These are phyloP conservation scores for Limonium bicolor DNA, from an alignment of 148 eudicot genomes.

Conservation along the genomic window DNA sequence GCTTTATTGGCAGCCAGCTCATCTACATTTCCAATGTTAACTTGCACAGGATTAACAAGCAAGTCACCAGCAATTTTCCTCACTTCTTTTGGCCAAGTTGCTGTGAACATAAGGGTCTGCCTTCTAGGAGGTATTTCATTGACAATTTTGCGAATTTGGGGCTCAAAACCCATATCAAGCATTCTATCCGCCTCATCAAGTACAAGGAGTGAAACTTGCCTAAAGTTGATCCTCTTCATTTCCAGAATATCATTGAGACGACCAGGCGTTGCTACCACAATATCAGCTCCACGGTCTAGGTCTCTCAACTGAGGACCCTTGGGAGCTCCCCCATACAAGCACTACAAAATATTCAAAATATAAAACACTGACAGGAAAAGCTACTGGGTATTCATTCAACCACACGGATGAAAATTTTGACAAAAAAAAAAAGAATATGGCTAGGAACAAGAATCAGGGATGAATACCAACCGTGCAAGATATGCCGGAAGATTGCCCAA, in stretches of 20 bases:
- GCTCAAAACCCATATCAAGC: slow-evolving; percentile 99
- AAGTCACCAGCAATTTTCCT: slow-evolving; percentile 83
- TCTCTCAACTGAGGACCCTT: slow-evolving; percentile 84
- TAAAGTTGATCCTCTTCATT: slow-evolving; percentile 62
- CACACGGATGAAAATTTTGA: neutral
- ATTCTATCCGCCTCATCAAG: slow-evolving; percentile 98
- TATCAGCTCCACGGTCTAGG: slow-evolving; percentile 78
- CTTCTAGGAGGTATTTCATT: slow-evolving; percentile 91
- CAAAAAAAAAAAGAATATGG: neutral
- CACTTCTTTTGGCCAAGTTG: slow-evolving; percentile 99
- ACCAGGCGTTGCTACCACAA: slow-evolving; percentile 98
- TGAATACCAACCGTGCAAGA: slow-evolving; percentile 52
- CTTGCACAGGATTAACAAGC: slow-evolving; percentile 81
- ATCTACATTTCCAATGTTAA: slow-evolving; percentile 78
- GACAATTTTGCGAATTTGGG: slow-evolving; percentile 93
- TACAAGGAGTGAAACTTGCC: slow-evolving; percentile 87
- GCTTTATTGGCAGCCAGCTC: slow-evolving; percentile 97
- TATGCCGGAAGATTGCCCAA: slow-evolving; percentile 77
- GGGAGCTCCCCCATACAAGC: slow-evolving; percentile 91
- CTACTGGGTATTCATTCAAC: neutral
- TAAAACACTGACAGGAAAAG: too few species aligned
- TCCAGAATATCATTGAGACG: slow-evolving; percentile 97
- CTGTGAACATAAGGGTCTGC: slow-evolving; percentile 98
- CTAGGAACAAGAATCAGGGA: neutral
- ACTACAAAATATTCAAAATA: too few species aligned